Conservation (phyloP, 1,284 basidiomycete species). For the Cutaneotrichosporon cyanovorans region DNA sequence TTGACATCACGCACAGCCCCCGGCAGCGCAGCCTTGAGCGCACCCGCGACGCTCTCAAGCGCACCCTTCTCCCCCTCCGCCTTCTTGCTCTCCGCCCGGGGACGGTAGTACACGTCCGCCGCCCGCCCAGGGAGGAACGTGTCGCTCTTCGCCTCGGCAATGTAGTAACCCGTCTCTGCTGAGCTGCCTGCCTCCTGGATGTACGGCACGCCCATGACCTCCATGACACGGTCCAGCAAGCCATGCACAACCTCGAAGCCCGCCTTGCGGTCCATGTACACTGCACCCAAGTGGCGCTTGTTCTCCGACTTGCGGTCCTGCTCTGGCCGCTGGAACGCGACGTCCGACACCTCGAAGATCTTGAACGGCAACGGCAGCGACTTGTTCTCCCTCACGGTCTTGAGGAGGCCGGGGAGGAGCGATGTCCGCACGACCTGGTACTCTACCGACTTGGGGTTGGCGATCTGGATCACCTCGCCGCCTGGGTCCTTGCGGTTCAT, state of each 20-base stretch:
- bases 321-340: slow-evolving; percentile 75
- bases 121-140: slow-evolving; percentile 93
- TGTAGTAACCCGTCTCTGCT: slow-evolving; percentile 75
- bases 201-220: slow-evolving; percentile 80
- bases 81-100: slow-evolving; percentile 37
- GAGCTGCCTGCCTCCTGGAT: slow-evolving; percentile 57
- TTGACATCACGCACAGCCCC: slow-evolving; percentile 52
- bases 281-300: slow-evolving; percentile 74
- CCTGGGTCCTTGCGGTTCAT: slow-evolving; percentile 80
- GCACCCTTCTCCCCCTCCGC: slow-evolving; percentile 16
- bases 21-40: slow-evolving; percentile 44
- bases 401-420: slow-evolving; percentile 87
- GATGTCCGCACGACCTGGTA: slow-evolving; percentile 97
- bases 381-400: slow-evolving; percentile 93
- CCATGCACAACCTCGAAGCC: slow-evolving; percentile 97
- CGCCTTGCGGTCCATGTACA: slow-evolving; percentile 94
- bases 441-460: slow-evolving; percentile 94
- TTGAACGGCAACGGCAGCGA: slow-evolving; percentile 86
- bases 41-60: slow-evolving; percentile 40
- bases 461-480: slow-evolving; percentile 75
- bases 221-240: slow-evolving; percentile 87
- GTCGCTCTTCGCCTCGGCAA: slow-evolving; percentile 77
- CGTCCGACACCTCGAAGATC: slow-evolving; percentile 89
- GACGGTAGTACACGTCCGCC: slow-evolving; percentile 79
- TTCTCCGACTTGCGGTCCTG: slow-evolving; percentile 81